Evolutionary conservation across 1,284 basidiomycete species (phyloP).

Genomic region (Ceratobasidium sp.): DNA sequence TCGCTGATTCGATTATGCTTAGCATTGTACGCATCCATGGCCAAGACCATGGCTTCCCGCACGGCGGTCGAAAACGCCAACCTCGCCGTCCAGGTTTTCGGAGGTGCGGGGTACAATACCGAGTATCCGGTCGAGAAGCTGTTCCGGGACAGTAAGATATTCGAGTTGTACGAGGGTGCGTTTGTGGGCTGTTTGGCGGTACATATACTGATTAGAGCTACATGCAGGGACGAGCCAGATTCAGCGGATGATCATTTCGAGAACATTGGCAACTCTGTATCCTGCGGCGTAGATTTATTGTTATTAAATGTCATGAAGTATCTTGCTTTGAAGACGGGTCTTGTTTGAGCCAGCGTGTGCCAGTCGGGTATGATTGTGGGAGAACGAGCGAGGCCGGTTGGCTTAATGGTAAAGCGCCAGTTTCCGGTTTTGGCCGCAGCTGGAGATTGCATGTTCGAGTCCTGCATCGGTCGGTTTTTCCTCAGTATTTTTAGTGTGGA

Average conservation of each 20-base stretch:
- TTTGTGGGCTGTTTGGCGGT: neutral
- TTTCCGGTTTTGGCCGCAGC: constrained; percentile 20
- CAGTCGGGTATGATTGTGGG: no score
- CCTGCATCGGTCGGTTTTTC: constrained; percentile 33
- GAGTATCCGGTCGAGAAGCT: constrained; percentile 66
- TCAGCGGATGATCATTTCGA: constrained; percentile 57
- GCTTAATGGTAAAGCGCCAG: constrained; percentile 40
- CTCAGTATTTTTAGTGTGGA: no score
- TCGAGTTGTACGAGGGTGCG: constrained; percentile 58
- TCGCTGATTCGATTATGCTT: neutral
- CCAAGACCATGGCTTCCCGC: constrained; percentile 61
- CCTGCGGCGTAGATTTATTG: constrained; percentile 47
- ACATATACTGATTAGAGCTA: neutral
- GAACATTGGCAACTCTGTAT: constrained; percentile 55
- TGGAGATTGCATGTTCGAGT: constrained; percentile 40
- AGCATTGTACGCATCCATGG: constrained; percentile 65
- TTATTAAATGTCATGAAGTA: neutral
- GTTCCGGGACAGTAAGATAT: constrained; percentile 60
- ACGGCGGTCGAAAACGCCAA: constrained; percentile 60
- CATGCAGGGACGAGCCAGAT: constrained; percentile 57
- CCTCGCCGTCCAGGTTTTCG: constrained; percentile 60
- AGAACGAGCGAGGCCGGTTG: constrained; percentile 18
- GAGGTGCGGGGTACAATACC: constrained; percentile 63
- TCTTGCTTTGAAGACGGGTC: neutral
- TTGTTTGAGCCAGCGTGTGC: neutral